Conservation (phyloP, 2,329 filamentous ascomycete species). For the Alternaria arborescens region DNA sequence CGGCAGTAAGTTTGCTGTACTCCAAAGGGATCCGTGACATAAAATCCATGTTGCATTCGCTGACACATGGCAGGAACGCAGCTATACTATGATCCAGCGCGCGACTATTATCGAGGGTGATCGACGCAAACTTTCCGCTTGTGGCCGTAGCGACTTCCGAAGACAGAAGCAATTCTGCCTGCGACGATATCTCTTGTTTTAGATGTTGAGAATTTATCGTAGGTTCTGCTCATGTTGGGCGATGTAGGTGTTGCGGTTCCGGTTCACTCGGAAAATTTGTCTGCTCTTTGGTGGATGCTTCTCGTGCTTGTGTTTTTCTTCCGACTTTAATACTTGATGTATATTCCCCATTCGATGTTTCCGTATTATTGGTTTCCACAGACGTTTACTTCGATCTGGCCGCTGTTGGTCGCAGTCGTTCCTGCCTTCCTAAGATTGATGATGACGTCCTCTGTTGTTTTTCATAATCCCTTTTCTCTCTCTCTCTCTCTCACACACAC, state of each 20-base stretch:
- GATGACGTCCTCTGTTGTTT: neutral
- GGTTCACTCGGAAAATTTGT: constrained; percentile 12
- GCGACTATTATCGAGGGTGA: constrained; percentile 28
- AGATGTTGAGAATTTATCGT: constrained; percentile 28
- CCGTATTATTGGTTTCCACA: neutral
- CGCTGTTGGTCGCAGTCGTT: neutral
- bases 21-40: neutral
- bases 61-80: constrained; percentile 18
- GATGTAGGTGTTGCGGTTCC: constrained; percentile 18
- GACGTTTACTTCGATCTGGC: neutral
- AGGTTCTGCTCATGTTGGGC: neutral
- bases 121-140: neutral
- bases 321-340: neutral
- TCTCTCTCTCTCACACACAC: too few species aligned
- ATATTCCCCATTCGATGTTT: neutral
- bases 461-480: neutral
- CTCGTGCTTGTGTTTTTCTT: neutral
- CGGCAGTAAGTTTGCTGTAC: constrained; percentile 5
- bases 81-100: constrained; percentile 38
- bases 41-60: neutral
- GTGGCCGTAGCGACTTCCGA: neutral
- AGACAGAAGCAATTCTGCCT: neutral
- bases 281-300: constrained; percentile 7
- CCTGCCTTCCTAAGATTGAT: neutral
- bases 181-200: constrained; percentile 20